A percentile compares a stretch with the other conserved stretches of the same genome.
Conservation (phyloP, 1,139 yeast species). For the Blastobotrys petasosporus region DNA sequence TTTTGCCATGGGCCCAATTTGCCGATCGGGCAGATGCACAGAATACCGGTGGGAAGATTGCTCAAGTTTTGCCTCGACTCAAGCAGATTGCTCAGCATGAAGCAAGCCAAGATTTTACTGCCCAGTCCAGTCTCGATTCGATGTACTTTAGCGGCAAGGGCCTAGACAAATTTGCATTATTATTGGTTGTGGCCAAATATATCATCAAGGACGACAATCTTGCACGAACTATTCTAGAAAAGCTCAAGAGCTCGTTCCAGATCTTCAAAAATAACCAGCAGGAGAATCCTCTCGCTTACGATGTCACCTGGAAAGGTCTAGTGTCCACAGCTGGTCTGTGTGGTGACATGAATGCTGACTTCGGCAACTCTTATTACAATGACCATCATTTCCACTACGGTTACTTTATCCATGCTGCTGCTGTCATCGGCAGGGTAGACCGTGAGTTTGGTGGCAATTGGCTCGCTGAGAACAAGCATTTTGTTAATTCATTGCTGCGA, state of each 20-base stretch:
- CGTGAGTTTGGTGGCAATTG: constrained; percentile 53
- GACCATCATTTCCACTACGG: constrained; percentile 76
- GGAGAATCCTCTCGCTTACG: constrained; percentile 56
- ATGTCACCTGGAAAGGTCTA: constrained; percentile 58
- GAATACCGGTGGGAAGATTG: constrained; percentile 30
- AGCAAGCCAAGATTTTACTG: constrained; percentile 48
- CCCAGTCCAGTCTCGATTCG: constrained; percentile 45
- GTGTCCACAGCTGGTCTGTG: constrained; percentile 44
- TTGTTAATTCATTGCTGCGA: constrained; percentile 55
- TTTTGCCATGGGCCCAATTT: constrained; percentile 43
- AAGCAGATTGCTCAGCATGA: constrained; percentile 52
- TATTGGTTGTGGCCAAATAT: constrained; percentile 52
- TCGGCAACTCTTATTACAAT: constrained; percentile 58
- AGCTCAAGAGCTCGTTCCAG: constrained; percentile 49
- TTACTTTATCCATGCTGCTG: constrained; percentile 65
- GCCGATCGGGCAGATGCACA: constrained; percentile 31
- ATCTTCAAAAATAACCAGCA: constrained; percentile 44
- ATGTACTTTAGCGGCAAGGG: constrained; percentile 68
- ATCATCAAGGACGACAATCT: constrained; percentile 48
- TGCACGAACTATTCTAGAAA: constrained; percentile 42
- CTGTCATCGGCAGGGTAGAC: constrained; percentile 59
- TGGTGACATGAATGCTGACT: constrained; percentile 49
- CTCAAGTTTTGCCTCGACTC: constrained; percentile 38
- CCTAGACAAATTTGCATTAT: constrained; percentile 66
- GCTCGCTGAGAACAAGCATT: constrained; percentile 52